Conservation (phyloP, 192 early-diverging fungal genomes). For the Gaertneriomyces sp. region DNA sequence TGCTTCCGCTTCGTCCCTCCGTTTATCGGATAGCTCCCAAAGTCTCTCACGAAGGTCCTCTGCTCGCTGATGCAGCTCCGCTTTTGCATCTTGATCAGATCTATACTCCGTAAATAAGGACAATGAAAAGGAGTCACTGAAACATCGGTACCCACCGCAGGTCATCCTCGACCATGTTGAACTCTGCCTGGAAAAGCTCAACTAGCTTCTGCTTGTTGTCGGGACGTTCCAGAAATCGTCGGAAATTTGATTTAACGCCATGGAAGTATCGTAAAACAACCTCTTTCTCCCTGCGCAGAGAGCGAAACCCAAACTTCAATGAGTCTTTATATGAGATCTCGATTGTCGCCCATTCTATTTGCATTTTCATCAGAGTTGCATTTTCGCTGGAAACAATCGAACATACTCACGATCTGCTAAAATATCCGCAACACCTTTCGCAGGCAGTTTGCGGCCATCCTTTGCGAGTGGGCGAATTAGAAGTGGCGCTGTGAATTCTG, state of each 20-base stretch:
- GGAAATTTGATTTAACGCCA: constrained; percentile 51
- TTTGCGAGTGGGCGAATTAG: constrained; percentile 8
- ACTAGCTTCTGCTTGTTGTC: constrained; percentile 56
- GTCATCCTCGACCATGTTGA: constrained; percentile 58
- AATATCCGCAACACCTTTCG: constrained; percentile 50
- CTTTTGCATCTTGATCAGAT: constrained; percentile 54
- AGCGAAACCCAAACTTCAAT: constrained; percentile 57
- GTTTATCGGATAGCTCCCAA: constrained; percentile 57
- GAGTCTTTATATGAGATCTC: constrained; percentile 55
- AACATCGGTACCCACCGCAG: constrained; percentile 34
- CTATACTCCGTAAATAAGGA: constrained; percentile 14
- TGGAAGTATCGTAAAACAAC: constrained; percentile 48
- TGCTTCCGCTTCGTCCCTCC: constrained; percentile 57
- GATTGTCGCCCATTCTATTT: constrained; percentile 52
- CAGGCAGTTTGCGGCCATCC: constrained; percentile 47
- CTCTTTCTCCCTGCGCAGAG: constrained; percentile 52
- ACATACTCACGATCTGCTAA: constrained; percentile 44
- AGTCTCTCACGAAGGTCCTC: constrained; percentile 59
- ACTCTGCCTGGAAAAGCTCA: constrained; percentile 53
- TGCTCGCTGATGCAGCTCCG: constrained; percentile 58
- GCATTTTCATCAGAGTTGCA: constrained; percentile 1
- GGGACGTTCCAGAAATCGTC: constrained; percentile 50
- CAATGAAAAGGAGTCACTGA: background rate
- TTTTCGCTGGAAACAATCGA: background rate
- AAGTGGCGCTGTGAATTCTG: background rate